These are phyloP conservation scores for Boletus reticuloceps DNA, from an alignment of 768 basidiomycete species.

Conservation along the genomic window DNA sequence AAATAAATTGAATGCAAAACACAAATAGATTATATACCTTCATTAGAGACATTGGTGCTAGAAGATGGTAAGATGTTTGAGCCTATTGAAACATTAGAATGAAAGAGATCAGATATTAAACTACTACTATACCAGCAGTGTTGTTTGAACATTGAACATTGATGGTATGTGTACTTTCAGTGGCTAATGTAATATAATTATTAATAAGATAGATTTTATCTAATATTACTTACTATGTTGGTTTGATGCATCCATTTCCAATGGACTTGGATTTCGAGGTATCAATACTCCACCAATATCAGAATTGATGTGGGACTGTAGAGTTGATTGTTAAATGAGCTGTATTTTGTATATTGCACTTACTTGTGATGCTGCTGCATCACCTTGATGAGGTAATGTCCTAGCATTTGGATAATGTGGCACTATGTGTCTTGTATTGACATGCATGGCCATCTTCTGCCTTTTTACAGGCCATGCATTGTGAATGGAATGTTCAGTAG, in stretches of 20 bases:
- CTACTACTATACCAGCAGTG: background rate
- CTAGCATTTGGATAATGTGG: background rate
- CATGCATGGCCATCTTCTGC: slow-evolving; percentile 9
- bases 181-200: background rate
- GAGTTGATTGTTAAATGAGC: background rate
- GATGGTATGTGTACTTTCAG: background rate
- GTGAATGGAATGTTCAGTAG: background rate
- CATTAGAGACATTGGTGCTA: too few relatives aligned
- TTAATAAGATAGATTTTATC: background rate
- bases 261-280: background rate
- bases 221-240: background rate
- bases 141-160: background rate
- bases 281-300: background rate
- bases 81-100: too few relatives aligned
- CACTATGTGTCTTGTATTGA: slow-evolving; percentile 21
- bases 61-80: too few relatives aligned
- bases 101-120: too few relatives aligned
- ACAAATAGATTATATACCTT: background rate
- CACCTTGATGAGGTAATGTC: too few relatives aligned
- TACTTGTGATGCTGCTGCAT: slow-evolving; percentile 7
- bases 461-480: background rate
- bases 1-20: background rate
- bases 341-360: background rate
- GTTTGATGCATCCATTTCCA: background rate
- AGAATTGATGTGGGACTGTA: background rate